Base-by-base conservation (phyloP, 2,329 filamentous ascomycete species). In the Alternaria rosae region DNA sequence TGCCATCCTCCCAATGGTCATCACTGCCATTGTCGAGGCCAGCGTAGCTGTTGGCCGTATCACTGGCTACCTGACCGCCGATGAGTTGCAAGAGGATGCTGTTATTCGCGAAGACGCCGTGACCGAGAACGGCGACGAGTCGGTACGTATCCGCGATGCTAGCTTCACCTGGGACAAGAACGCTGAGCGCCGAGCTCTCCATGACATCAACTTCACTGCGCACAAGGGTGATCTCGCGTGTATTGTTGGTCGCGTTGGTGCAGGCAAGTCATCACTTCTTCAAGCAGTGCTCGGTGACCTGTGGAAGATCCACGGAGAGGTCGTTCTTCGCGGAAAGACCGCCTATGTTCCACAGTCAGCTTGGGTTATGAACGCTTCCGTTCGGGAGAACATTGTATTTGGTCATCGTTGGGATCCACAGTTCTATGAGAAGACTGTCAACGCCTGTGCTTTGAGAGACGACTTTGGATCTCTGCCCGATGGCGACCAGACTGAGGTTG, bases 321-420 rank as follows among this genome's bases (percentile, higher is more conserved):
- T 97, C 5, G 85, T 91, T 57, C 85, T 99, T 10, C 89, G 92
- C 70, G 96, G 95, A 48, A 88, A 86, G 26, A 87, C 93, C 42
- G 95, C 95, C 1, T 99, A 98, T 77, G 95, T 97, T 61, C 92
- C 93, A 15, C 96, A 99, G 78, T 89, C 92, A 73, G 85, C 93
- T 20, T 99, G 96, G 95, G 92, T 99, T 54, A 94, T 98, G 89
- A 99, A 99, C 76, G 95, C 95, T 9, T 97, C 92, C 28, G 94
- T 99, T 59, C 92, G 93, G 72, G 95, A 99, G 76, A 99, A 99
- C 76, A 97, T 99, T 70, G 85, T 97, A 5, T 99, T 99, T 75
- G 95, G 95, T 2, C 93, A 99, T 80, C 90, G 92, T 48, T 97
- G 92, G 84, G 94, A 99, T 79, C 90, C 94, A 6, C 87, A 90